Evolutionary conservation across 768 basidiomycete genomes (phyloP), one percentile per base, ranked within the genome.

Genomic region (Gelatoporia subvermispora): DNA sequence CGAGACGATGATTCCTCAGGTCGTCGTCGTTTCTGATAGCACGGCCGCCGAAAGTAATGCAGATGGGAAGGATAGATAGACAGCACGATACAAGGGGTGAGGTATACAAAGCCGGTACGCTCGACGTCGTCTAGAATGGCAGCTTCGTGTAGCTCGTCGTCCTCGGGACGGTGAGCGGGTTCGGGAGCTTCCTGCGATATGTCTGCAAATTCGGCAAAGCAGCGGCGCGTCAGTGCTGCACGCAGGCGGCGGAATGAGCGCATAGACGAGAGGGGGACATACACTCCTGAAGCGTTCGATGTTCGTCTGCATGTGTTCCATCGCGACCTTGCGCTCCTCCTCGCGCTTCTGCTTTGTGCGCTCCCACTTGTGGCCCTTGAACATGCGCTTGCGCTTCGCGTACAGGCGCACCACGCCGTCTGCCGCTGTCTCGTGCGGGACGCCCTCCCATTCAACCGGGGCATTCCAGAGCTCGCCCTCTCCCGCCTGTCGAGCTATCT

Each of bases 341-440:
- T 68, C 64, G 55, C 70, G 71, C 60, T 72, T 71, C 48, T 69
- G 72, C 55, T 71, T 72, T 54, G 69, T 61, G 31, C 86, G 77
- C 68, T 92, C 85, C 84, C 85, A 90, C 58, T 78, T 85, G 73
- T 92, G 89, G n/a, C 89, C 89, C 74, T 92, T 93, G 80, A 93
- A 92, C 89, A 92, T 92, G 53, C 77, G 72, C 74, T 81, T 85
- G 77, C 78, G 86, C 49, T 74, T 81, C 9, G 83, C 79, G 55
- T 92, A 93, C 56, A 91, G 66, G 47, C 78, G 74, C 53, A 76
- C 75, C 72, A 43, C 76, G 68, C 48, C 84, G 78, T 48, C 69
- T 61, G 62, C 60, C 41, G 44, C 55, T 51, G 61, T 63, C 56
- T 59, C 58, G 46, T 60, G 60, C 36, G 62, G 41, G 41, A 58